Percentiles rank a stretch among this genome's conserved stretches.
phyloP scores from a whole-genome alignment of 176 grass and related monocot species.

The maize (Zea mays) region Zm-B73-REFERENCE-NAM-5.0 NC_050098.1:171501501-171502000 shows the following conservation, averaged over 20 bases:
- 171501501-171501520: constrained; percentile 66
- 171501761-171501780: neutral
- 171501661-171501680: neutral
- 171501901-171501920: neutral
- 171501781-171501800: neutral
- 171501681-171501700: neutral
- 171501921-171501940: constrained; percentile 4
- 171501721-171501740: neutral
- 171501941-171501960: neutral
- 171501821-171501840: neutral
- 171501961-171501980: neutral
- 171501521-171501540: constrained; percentile 63
- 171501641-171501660: neutral
- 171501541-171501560: neutral
- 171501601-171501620: neutral
- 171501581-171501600: neutral
- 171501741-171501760: neutral
- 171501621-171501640: neutral
- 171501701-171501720: neutral
- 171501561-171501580: neutral
- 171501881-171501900: neutral
- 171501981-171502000: constrained; percentile 7
- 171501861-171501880: constrained; percentile 15
- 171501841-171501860: neutral
- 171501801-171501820: constrained; percentile 9